A percentile compares a stretch with the other conserved stretches of the same genome.
phyloP scores from a whole-genome alignment of 148 eudicot species.

The Rhododendron griersonianum region DNA sequence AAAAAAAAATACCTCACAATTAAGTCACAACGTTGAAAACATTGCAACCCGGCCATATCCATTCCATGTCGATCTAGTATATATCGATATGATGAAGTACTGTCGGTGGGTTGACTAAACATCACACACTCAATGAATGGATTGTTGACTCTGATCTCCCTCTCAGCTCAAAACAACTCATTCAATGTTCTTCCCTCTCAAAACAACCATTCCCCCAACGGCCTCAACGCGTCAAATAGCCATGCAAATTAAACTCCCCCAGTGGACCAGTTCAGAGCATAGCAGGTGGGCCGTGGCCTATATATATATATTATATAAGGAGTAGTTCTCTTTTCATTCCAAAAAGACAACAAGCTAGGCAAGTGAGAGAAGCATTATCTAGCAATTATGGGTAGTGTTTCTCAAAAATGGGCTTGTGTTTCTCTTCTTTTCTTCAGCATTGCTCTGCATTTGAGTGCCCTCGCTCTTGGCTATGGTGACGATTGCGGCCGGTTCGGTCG shows the following conservation, averaged over 20 bases:
- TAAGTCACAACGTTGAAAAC: too few relatives aligned
- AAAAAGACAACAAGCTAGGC: background rate
- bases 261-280: background rate
- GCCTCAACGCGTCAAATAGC: background rate
- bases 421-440: slow-evolving; percentile 11
- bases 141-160: background rate
- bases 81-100: too few relatives aligned
- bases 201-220: slow-evolving; percentile 1
- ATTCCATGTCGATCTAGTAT: too few relatives aligned
- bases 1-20: too few relatives aligned
- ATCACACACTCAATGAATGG: background rate
- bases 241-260: slow-evolving; percentile 12
- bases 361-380: background rate
- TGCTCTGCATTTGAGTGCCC: slow-evolving; percentile 21
- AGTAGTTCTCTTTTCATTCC: background rate
- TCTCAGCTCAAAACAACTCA: background rate
- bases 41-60: too few relatives aligned
- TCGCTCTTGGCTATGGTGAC: slow-evolving; percentile 13
- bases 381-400: background rate
- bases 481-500: background rate
- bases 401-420: slow-evolving; percentile 10
- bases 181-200: background rate
- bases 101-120: slow-evolving; percentile 11
- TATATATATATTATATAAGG: slow-evolving; percentile 5
- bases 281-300: slow-evolving; percentile 3